These are phyloP conservation scores for Plasmodium inui DNA, from an alignment of 169 alveolate genomes.

Conservation along the genomic window DNA sequence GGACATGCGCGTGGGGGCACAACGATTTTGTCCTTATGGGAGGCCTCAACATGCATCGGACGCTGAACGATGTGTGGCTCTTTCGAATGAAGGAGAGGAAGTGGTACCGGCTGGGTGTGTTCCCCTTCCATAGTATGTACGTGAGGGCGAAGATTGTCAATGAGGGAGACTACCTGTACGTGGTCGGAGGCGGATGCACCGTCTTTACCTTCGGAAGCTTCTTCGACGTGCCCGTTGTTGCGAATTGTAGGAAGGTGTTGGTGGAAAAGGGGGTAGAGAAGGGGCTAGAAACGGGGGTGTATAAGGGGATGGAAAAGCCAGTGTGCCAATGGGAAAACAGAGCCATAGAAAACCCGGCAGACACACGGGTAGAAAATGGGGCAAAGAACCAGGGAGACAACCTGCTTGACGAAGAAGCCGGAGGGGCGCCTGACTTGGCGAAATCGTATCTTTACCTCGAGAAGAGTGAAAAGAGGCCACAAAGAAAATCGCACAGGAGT, in stretches of 20 bases:
- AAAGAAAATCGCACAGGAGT: background rate
- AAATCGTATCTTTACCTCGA: background rate
- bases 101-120: constrained; percentile 38
- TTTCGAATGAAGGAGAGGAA: constrained; percentile 23
- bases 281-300: background rate
- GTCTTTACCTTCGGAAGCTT: constrained; percentile 66
- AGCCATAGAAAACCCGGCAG: background rate
- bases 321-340: background rate
- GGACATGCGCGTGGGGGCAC: constrained; percentile 1
- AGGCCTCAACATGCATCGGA: constrained; percentile 34
- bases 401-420: background rate
- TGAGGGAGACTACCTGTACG: constrained; percentile 8
- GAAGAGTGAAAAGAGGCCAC: background rate
- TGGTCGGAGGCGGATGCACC: constrained; percentile 69
- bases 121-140: constrained; percentile 29
- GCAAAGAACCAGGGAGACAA: too few relatives aligned
- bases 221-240: constrained; percentile 39
- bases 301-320: background rate
- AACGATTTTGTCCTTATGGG: constrained; percentile 33
- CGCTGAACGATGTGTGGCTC: constrained; percentile 58
- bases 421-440: background rate
- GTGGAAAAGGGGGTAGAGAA: background rate
- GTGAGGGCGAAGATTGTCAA: constrained; percentile 52
- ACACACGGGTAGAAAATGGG: background rate
- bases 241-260: background rate